Percentiles rank a stretch among this genome's conserved stretches.
Evolutionary conservation across 129 eudicot species (phyloP).

Genomic region (Ambrosia trifida): DNA sequence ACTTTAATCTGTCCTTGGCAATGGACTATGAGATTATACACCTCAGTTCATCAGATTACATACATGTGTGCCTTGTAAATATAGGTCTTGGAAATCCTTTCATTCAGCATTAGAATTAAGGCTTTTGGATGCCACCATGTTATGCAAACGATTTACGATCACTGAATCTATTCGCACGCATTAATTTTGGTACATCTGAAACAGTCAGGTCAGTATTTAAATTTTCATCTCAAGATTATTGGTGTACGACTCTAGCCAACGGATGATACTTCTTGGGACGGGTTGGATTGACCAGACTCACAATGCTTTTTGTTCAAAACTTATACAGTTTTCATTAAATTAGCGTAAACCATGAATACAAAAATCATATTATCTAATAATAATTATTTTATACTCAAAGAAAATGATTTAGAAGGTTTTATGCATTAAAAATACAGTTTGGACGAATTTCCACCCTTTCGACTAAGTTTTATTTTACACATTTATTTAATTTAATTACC

Average conservation of each 20-base stretch:
- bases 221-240: not conserved
- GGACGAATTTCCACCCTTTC: not conserved
- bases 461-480: no score
- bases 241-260: no score
- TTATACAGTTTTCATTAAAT: not conserved
- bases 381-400: not conserved
- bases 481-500: no score
- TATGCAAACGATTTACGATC: slow-evolving; percentile 15
- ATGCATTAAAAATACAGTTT: not conserved
- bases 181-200: slow-evolving; percentile 13
- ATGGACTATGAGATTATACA: slow-evolving; percentile 44
- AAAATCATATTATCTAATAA: not conserved
- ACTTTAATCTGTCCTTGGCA: not conserved
- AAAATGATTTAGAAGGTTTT: not conserved
- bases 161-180: not conserved
- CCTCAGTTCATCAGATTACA: slow-evolving; percentile 31
- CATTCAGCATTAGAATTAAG: slow-evolving; percentile 42
- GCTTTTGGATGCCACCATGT: slow-evolving; percentile 23
- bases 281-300: no score
- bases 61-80: slow-evolving; percentile 44
- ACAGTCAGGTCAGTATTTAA: slow-evolving; percentile 23
- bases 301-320: slow-evolving; percentile 2
- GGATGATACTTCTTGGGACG: no score
- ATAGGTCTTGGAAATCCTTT: slow-evolving; percentile 40
- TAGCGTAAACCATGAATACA: not conserved